These are phyloP conservation scores for Haplographium delicatum DNA, from an alignment of 495 filamentous ascomycete species.

Conservation along the genomic window DNA sequence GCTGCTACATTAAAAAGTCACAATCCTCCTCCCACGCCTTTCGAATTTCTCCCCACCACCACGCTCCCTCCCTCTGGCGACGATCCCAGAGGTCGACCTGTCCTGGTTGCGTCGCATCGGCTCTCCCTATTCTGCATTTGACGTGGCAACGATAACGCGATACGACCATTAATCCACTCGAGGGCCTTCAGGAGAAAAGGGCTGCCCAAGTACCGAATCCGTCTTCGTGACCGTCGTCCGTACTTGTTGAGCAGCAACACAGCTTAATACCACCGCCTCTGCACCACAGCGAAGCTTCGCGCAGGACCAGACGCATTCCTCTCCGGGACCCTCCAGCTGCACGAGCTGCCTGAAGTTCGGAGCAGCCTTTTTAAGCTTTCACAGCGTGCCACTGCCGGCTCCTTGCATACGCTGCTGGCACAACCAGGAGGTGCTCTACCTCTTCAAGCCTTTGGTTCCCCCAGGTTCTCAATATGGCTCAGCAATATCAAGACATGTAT, in stretches of 20 bases:
- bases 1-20: constrained; percentile 8
- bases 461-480: constrained; percentile 42
- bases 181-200: neutral
- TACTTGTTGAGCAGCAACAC: constrained; percentile 9
- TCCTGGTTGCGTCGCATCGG: no score
- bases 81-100: no score
- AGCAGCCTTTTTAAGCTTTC: constrained; percentile 20
- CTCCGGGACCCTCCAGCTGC: constrained; percentile 15
- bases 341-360: constrained; percentile 20
- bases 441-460: neutral
- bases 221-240: constrained; percentile 8
- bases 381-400: constrained; percentile 28
- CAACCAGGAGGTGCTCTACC: constrained; percentile 19
- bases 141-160: no score
- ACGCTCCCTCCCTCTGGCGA: constrained; percentile 7
- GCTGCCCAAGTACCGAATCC: constrained; percentile 7
- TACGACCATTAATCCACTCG: neutral
- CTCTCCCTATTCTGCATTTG: no score
- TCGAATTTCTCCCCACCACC: constrained; percentile 12
- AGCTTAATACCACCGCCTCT: constrained; percentile 20
- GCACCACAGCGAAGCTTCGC: constrained; percentile 8
- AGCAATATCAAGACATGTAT: constrained; percentile 48
- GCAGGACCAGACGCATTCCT: constrained; percentile 8
- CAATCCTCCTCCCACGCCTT: constrained; percentile 5
- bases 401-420: constrained; percentile 30